These are phyloP conservation scores for Gautieria morchelliformis DNA, from an alignment of 768 basidiomycete species.

Conservation along the genomic window DNA sequence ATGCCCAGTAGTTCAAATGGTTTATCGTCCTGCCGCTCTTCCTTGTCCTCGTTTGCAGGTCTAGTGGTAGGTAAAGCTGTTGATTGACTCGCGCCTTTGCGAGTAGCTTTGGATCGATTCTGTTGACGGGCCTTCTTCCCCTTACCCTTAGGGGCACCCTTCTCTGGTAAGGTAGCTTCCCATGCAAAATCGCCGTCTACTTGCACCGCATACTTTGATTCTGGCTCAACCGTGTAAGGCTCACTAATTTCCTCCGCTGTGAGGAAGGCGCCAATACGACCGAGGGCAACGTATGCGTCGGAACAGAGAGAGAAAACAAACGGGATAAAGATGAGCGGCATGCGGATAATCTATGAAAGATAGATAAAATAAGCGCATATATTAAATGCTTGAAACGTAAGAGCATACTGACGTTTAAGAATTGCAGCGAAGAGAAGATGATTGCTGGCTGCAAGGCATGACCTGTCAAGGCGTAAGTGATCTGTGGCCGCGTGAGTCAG, in stretches of 20 bases:
- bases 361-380: not conserved
- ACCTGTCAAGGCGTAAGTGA: slow-evolving; percentile 52
- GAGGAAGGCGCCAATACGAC: slow-evolving; percentile 39
- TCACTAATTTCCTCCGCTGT: slow-evolving; percentile 45
- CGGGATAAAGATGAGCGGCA: slow-evolving; percentile 48
- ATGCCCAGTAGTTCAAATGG: slow-evolving; percentile 44
- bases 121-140: slow-evolving; percentile 12
- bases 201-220: slow-evolving; percentile 30
- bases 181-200: slow-evolving; percentile 44
- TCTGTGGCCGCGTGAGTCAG: slow-evolving; percentile 22
- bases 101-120: slow-evolving; percentile 13
- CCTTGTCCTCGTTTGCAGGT: slow-evolving; percentile 11
- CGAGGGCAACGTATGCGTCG: slow-evolving; percentile 41
- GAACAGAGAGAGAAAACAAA: slow-evolving; percentile 38
- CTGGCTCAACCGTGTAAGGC: slow-evolving; percentile 34
- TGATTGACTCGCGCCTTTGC: slow-evolving; percentile 8
- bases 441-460: slow-evolving; percentile 43
- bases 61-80: slow-evolving; percentile 11
- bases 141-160: slow-evolving; percentile 10
- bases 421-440: slow-evolving; percentile 48
- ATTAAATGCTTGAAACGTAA: not conserved
- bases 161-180: slow-evolving; percentile 28
- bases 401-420: slow-evolving; percentile 39
- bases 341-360: slow-evolving; percentile 40
- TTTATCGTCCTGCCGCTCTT: slow-evolving; percentile 10